Evolutionary conservation across 2,329 filamentous ascomycete genomes (phyloP).

Genomic region (Aspergillus sp.): DNA sequence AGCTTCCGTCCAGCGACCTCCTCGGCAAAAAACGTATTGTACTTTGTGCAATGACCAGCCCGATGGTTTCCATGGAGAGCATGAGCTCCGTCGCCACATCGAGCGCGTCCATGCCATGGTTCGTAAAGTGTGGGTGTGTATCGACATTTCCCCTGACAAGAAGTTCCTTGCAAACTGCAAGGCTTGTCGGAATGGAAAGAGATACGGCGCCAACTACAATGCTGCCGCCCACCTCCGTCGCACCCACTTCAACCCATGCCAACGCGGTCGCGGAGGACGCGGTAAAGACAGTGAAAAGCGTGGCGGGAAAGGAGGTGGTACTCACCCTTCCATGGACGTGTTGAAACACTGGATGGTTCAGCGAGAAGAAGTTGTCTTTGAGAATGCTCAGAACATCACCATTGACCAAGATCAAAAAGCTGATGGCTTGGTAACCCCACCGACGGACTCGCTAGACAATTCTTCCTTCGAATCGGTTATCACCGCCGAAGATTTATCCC

Average conservation of each 20-base stretch:
- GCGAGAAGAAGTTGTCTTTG: constrained; percentile 49
- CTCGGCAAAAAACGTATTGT: constrained; percentile 71
- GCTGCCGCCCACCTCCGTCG: constrained; percentile 86
- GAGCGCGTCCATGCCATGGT: constrained; percentile 64
- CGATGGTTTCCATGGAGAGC: constrained; percentile 80
- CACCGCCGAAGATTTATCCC: constrained; percentile 20
- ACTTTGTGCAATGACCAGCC: constrained; percentile 68
- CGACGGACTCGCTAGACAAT: constrained; percentile 16
- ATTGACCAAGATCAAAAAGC: constrained; percentile 25
- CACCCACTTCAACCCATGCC: constrained; percentile 77
- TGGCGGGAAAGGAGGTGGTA: constrained; percentile 63
- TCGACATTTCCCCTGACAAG: constrained; percentile 59
- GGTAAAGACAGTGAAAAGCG: constrained; percentile 60
- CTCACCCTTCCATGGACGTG: constrained; percentile 60
- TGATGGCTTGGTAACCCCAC: constrained; percentile 19
- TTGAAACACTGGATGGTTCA: constrained; percentile 63
- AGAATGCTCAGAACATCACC: constrained; percentile 28
- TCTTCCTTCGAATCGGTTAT: constrained; percentile 14
- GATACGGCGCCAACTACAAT: constrained; percentile 91
- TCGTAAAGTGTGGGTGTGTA: constrained; percentile 63
- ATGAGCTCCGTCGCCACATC: constrained; percentile 72
- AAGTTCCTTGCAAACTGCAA: constrained; percentile 78
- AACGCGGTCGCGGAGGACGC: constrained; percentile 54
- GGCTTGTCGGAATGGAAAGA: constrained; percentile 72
- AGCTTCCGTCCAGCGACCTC: constrained; percentile 61